phyloP scores from a whole-genome alignment of 257 asterid species.

The Solanum sejunctum region DNA sequence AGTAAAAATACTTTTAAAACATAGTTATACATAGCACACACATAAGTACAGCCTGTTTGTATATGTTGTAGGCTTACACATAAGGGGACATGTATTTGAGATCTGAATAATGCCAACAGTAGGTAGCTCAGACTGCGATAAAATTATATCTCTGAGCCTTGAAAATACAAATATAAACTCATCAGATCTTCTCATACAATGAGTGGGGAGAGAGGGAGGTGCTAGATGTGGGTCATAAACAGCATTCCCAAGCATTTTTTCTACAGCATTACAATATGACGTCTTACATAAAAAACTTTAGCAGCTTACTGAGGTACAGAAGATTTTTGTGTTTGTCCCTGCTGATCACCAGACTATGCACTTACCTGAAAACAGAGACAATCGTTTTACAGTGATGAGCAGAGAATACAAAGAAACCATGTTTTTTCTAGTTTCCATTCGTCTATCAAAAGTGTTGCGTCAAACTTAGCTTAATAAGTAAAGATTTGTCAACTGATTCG shows the following conservation, averaged over 20 bases:
- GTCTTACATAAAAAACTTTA: background rate
- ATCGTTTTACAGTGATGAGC: background rate
- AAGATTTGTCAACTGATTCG: background rate
- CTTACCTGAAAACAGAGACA: background rate
- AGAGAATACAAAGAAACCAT: background rate
- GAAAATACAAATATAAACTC: background rate
- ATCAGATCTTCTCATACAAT: background rate
- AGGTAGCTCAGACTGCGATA: background rate
- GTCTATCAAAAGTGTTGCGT: background rate
- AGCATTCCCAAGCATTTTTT: background rate
- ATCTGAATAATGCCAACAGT: background rate
- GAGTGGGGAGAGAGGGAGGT: background rate
- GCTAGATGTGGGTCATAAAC: background rate
- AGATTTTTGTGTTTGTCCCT: background rate
- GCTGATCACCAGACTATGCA: background rate
- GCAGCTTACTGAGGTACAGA: background rate
- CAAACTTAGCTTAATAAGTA: background rate
- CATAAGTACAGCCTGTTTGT: background rate
- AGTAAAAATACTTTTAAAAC: background rate
- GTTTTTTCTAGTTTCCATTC: background rate
- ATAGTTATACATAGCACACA: background rate
- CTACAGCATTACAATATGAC: background rate
- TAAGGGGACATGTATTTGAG: background rate
- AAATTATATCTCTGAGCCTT: background rate
- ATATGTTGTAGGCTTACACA: background rate